These are phyloP conservation scores for Trifolium pratense DNA, from an alignment of 306 rosid species.

Conservation along the genomic window DNA sequence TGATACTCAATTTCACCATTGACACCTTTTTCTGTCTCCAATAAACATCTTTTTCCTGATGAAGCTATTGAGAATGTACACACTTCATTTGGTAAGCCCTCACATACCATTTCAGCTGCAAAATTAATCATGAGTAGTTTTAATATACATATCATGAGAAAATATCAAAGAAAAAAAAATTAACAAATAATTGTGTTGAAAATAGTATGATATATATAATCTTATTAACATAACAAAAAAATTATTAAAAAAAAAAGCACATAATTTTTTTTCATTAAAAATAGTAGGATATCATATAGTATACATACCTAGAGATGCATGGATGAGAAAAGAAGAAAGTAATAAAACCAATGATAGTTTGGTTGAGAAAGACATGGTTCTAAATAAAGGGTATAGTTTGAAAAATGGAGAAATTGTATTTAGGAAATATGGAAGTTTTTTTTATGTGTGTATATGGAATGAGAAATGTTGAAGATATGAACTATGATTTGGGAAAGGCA, in stretches of 20 bases:
- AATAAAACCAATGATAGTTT: slow-evolving; percentile 42
- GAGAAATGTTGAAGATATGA: slow-evolving; percentile 18
- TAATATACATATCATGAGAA: background rate
- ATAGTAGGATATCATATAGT: background rate
- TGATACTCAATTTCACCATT: slow-evolving; percentile 61
- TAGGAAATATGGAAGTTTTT: background rate
- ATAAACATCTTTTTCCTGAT: slow-evolving; percentile 77
- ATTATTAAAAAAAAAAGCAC: background rate
- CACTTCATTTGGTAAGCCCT: slow-evolving; percentile 61
- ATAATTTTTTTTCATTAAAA: background rate
- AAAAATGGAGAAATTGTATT: background rate
- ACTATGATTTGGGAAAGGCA: slow-evolving; percentile 7
- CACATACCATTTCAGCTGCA: slow-evolving; percentile 64
- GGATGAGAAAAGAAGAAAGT: slow-evolving; percentile 42
- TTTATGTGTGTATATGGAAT: background rate
- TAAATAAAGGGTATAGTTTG: slow-evolving; percentile 12
- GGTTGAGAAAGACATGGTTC: slow-evolving; percentile 41
- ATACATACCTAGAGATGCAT: slow-evolving; percentile 40
- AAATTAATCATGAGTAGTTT: background rate
- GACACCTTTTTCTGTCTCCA: slow-evolving; percentile 58
- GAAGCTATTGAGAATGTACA: slow-evolving; percentile 79
- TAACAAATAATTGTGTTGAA: background rate
- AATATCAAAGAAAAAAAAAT: background rate
- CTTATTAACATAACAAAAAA: background rate
- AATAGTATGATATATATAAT: background rate